Percentiles rank a stretch among this genome's conserved stretches.
Evolutionary conservation across 2,329 filamentous ascomycete genomes (phyloP).

Genomic region (Aspergillus viridinutans): DNA sequence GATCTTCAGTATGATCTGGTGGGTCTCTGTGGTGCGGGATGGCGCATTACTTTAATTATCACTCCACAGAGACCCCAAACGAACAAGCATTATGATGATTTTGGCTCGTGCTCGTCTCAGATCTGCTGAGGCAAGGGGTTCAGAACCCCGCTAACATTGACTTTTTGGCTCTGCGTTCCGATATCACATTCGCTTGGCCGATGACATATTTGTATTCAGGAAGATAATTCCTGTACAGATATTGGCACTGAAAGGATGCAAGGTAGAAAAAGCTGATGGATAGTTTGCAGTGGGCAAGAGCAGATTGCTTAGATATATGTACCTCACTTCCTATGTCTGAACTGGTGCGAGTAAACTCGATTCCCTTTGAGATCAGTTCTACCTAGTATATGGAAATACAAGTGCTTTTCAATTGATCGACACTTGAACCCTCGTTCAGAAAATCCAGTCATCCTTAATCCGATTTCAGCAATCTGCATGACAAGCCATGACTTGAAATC

Average conservation of each 20-base stretch:
- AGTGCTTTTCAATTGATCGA: too few species aligned
- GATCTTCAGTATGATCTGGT: slow-evolving; percentile 9
- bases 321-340: not conserved
- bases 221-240: not conserved
- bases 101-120: not conserved
- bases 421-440: not conserved
- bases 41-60: slow-evolving; percentile 20
- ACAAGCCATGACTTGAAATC: not conserved
- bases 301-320: not conserved
- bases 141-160: not conserved
- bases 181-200: not conserved
- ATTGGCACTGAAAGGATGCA: too few species aligned
- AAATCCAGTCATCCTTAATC: not conserved
- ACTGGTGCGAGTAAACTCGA: not conserved
- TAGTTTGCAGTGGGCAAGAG: not conserved
- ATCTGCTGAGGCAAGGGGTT: not conserved
- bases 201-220: not conserved
- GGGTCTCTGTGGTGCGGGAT: slow-evolving; percentile 18
- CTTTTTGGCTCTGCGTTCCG: too few species aligned
- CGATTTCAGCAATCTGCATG: not conserved
- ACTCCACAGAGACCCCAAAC: slow-evolving; percentile 9
- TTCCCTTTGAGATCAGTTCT: too few species aligned
- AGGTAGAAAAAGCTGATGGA: not conserved
- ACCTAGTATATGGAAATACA: too few species aligned
- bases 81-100: not conserved